Evolutionary conservation across 306 rosid genomes (phyloP).

Genomic region (Gillenia trifoliata): DNA sequence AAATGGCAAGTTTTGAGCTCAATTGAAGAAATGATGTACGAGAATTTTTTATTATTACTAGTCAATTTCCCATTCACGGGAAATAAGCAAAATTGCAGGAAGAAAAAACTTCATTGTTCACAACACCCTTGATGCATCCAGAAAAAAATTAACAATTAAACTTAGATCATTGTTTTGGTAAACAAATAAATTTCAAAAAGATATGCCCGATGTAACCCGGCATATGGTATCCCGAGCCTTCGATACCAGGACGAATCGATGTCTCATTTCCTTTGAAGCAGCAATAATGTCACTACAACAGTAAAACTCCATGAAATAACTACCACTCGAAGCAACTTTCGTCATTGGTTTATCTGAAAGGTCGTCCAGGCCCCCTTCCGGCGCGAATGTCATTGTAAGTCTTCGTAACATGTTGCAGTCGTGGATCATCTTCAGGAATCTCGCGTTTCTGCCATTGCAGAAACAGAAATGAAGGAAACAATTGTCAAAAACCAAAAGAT

Average conservation of each 20-base stretch:
- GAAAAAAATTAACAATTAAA: no score
- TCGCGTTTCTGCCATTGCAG: slow-evolving; percentile 54
- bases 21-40: no score
- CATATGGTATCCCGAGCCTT: neutral
- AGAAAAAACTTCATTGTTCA: no score
- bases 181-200: no score
- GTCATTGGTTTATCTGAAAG: slow-evolving; percentile 3
- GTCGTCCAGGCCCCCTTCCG: slow-evolving; percentile 18
- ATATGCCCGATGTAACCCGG: neutral
- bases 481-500: neutral
- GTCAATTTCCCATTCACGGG: no score
- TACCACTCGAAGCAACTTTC: neutral
- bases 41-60: no score
- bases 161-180: no score
- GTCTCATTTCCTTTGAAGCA: neutral
- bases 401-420: slow-evolving; percentile 51
- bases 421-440: slow-evolving; percentile 80
- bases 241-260: neutral
- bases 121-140: no score
- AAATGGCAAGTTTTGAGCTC: no score
- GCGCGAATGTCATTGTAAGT: slow-evolving; percentile 26
- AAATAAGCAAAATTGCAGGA: no score
- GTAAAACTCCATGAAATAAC: neutral
- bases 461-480: neutral
- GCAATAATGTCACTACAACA: neutral